phyloP scores from a whole-genome alignment of 768 basidiomycete genomes.

The Leccinum longicurvipes region DNA sequence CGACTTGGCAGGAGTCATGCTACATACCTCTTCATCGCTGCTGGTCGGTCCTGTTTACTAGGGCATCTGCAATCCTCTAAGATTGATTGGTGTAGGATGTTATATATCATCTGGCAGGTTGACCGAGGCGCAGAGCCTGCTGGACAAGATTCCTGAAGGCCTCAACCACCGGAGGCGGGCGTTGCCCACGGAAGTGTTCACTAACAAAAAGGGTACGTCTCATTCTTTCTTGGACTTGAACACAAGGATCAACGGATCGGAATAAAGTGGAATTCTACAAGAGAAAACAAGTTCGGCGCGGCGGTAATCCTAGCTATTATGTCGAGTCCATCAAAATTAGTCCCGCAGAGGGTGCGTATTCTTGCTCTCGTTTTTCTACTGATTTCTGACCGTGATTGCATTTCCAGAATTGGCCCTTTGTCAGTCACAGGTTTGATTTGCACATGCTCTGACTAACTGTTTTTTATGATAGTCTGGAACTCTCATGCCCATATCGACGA shows the following conservation, averaged over 20 bases:
- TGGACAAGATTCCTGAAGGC: slow-evolving; percentile 59
- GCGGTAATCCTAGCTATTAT: slow-evolving; percentile 50
- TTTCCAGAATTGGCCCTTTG: slow-evolving; percentile 65
- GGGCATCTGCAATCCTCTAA: not conserved
- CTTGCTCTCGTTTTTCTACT: not conserved
- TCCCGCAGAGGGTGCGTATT: slow-evolving; percentile 59
- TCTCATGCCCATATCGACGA: slow-evolving; percentile 59
- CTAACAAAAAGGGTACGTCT: slow-evolving; percentile 68
- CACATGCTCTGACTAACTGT: slow-evolving; percentile 1
- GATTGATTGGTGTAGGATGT: slow-evolving; percentile 45
- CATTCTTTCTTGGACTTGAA: not conserved
- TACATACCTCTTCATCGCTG: slow-evolving; percentile 75
- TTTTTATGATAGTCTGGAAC: slow-evolving; percentile 65
- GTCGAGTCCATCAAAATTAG: slow-evolving; percentile 60
- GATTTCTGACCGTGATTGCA: slow-evolving; percentile 1
- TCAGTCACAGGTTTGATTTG: slow-evolving; percentile 33
- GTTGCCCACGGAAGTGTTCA: slow-evolving; percentile 72
- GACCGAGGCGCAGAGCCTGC: slow-evolving; percentile 55
- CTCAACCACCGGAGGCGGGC: slow-evolving; percentile 63
- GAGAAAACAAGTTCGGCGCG: slow-evolving; percentile 56
- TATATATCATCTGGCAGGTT: slow-evolving; percentile 53
- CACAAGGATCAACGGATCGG: not conserved
- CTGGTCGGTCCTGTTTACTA: slow-evolving; percentile 41
- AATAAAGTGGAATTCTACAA: slow-evolving; percentile 68
- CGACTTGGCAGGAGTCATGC: slow-evolving; percentile 58